A percentile compares a stretch with the other conserved stretches of the same genome.
phyloP scores from a whole-genome alignment of 1,284 basidiomycete species.

The Rhodotorula sp. region DNA sequence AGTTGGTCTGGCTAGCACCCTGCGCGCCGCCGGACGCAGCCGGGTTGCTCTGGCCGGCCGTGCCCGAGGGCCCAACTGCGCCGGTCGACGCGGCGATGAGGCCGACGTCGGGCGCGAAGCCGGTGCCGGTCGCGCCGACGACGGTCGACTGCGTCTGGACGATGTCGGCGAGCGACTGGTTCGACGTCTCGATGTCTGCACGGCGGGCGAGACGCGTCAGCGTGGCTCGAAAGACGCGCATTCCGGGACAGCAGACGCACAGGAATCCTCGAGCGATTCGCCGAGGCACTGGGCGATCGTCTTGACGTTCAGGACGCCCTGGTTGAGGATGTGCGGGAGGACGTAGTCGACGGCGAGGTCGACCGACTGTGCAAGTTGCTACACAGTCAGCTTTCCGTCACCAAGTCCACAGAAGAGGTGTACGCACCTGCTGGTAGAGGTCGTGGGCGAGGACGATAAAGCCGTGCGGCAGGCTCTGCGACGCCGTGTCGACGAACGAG shows the following conservation, averaged over 20 bases:
- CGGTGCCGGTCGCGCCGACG: constrained; percentile 30
- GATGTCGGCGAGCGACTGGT: constrained; percentile 8
- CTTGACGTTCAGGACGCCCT: constrained; percentile 62
- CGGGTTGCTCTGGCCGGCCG: too few species aligned
- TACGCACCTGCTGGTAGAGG: constrained; percentile 10
- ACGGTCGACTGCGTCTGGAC: constrained; percentile 25
- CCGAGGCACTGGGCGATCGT: constrained; percentile 68
- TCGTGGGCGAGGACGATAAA: constrained; percentile 59
- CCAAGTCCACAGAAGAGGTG: neutral
- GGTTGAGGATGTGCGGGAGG: constrained; percentile 61
- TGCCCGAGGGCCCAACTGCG: too few species aligned
- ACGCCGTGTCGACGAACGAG: constrained; percentile 23
- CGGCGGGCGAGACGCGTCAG: neutral
- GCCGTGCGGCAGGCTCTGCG: constrained; percentile 15
- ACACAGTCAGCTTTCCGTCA: neutral
- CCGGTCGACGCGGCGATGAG: neutral
- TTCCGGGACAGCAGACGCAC: constrained; percentile 1
- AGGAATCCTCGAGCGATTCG: constrained; percentile 61
- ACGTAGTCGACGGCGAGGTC: constrained; percentile 86
- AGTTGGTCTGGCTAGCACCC: neutral
- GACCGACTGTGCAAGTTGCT: constrained; percentile 61
- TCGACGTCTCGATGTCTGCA: constrained; percentile 37
- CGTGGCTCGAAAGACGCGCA: accelerated
- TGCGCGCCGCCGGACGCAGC: neutral
- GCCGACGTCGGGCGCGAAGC: constrained; percentile 24